These are phyloP conservation scores for Rhodomyrtus psidioides DNA, from an alignment of 441 rosid genomes.

Conservation along the genomic window DNA sequence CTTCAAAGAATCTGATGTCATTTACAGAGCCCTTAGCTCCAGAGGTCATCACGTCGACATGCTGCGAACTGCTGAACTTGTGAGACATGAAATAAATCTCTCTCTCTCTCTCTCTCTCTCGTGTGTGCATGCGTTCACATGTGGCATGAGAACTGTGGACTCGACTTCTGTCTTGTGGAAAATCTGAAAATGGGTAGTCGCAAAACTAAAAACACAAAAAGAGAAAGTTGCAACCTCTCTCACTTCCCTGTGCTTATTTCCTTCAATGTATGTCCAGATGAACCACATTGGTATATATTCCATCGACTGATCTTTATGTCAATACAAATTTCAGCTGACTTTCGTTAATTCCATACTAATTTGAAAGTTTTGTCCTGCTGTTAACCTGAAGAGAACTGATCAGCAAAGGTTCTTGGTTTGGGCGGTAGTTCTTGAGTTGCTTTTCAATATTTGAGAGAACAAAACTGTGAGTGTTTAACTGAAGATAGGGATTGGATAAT, in stretches of 20 bases:
- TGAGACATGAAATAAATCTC: constrained; percentile 22
- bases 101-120: too few relatives aligned
- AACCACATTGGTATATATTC: not conserved
- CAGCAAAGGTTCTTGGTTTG: not conserved
- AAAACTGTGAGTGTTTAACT: not conserved
- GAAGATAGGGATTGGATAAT: not conserved
- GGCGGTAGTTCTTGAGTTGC: not conserved
- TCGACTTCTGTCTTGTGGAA: not conserved
- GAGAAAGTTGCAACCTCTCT: not conserved
- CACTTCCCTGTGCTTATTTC: not conserved
- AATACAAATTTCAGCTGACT: not conserved
- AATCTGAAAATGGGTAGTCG: not conserved
- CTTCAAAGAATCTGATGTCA: constrained; percentile 92
- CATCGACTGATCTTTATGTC: not conserved
- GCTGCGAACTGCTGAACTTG: constrained; percentile 93
- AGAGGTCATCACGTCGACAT: constrained; percentile 90
- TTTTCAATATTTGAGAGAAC: not conserved
- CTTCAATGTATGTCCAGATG: not conserved
- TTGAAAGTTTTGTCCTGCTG: not conserved
- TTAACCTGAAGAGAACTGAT: not conserved
- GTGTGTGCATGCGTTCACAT: not conserved
- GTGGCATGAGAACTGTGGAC: not conserved
- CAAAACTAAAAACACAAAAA: not conserved
- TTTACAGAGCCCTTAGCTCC: constrained; percentile 85
- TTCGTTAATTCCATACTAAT: not conserved